phyloP scores from a whole-genome alignment of 306 rosid species.

The Rubus idaeus region DNA sequence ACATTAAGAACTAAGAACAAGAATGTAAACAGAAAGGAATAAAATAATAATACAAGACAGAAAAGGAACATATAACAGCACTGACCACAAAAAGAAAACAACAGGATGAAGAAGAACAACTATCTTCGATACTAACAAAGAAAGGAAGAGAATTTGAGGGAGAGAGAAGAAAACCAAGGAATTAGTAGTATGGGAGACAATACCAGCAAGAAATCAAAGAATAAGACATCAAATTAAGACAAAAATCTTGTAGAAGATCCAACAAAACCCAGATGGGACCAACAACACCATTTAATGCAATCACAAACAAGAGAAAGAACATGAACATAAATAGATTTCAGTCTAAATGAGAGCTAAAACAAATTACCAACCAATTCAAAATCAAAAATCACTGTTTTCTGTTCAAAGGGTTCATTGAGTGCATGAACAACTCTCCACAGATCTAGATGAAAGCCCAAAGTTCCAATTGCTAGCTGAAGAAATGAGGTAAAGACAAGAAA shows the following conservation, averaged over 20 bases:
- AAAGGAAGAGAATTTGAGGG: neutral
- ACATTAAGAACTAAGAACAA: conserved; percentile 2
- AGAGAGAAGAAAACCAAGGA: neutral
- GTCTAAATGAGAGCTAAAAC: conserved; percentile 13
- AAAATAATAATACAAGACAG: neutral
- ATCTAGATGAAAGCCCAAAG: neutral
- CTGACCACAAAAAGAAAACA: neutral
- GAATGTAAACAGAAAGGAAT: neutral
- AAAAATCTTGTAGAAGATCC: conserved; percentile 20
- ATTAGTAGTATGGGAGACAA: neutral
- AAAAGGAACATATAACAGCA: conserved; percentile 5
- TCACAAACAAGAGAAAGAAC: neutral
- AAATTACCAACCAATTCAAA: neutral
- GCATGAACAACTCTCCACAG: conserved; percentile 13
- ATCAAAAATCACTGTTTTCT: neutral
- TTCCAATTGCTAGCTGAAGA: conserved; percentile 10
- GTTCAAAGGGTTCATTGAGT: conserved; percentile 6
- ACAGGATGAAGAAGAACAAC: neutral
- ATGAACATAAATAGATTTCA: neutral
- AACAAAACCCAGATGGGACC: neutral
- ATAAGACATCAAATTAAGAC: neutral
- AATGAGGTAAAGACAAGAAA: conserved; percentile 1
- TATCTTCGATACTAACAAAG: conserved; percentile 17
- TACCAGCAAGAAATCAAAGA: conserved; percentile 8
- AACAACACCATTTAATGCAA: neutral